These are phyloP conservation scores for Penicillium odoratum DNA, from an alignment of 495 filamentous ascomycete genomes.

Conservation along the genomic window DNA sequence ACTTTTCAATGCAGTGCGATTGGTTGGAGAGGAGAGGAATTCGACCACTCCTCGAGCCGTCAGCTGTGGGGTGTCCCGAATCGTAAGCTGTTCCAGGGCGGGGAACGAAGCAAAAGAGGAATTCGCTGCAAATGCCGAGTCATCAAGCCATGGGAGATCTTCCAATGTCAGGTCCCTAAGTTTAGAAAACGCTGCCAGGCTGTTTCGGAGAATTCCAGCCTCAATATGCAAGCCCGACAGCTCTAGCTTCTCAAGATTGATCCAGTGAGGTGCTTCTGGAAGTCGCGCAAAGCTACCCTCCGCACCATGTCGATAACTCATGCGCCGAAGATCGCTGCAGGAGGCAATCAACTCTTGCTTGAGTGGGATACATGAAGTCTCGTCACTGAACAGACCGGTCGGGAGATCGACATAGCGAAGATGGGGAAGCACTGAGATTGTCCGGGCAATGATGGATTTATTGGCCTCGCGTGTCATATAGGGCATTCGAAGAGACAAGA, in stretches of 20 bases:
- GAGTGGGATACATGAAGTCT: conserved; percentile 68
- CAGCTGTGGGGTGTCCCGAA: conserved; percentile 66
- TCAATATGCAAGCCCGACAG: conserved; percentile 73
- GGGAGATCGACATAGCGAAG: conserved; percentile 90
- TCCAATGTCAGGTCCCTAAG: conserved; percentile 73
- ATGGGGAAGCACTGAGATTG: conserved; percentile 80
- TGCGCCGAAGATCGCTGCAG: conserved; percentile 81
- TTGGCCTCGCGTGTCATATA: conserved; percentile 93
- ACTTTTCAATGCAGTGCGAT: conserved; percentile 52
- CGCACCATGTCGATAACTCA: conserved; percentile 76
- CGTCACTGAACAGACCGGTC: conserved; percentile 73
- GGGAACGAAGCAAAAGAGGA: conserved; percentile 66
- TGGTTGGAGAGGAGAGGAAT: conserved; percentile 56
- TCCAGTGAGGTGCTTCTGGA: conserved; percentile 66
- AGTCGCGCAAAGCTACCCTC: conserved; percentile 77
- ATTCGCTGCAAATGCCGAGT: conserved; percentile 66
- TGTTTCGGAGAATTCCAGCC: conserved; percentile 64
- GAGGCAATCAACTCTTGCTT: conserved; percentile 80
- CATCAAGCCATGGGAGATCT: conserved; percentile 66
- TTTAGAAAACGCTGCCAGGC: conserved; percentile 62
- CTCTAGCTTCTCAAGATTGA: conserved; percentile 76
- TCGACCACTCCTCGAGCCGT: conserved; percentile 66
- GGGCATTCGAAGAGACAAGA: conserved; percentile 83
- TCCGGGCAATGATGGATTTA: conserved; percentile 80
- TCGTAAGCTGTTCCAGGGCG: conserved; percentile 63